These are phyloP conservation scores for Irpex rosettiformis DNA, from an alignment of 1,284 basidiomycete genomes.

Conservation along the genomic window DNA sequence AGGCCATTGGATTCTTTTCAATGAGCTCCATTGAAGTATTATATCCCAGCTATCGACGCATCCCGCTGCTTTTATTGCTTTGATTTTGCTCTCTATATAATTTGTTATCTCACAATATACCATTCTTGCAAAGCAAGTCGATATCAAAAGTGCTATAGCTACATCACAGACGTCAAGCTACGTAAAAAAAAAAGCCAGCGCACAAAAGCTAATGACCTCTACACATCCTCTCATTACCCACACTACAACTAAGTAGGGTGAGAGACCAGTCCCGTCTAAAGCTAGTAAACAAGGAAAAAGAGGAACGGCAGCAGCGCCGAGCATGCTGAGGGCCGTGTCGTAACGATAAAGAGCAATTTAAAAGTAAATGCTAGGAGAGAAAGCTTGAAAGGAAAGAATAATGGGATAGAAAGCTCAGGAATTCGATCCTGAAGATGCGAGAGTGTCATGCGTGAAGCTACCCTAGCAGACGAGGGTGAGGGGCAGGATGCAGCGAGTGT, in stretches of 20 bases:
- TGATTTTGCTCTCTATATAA: too few relatives aligned
- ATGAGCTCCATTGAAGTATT: too few relatives aligned
- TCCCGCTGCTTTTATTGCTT: too few relatives aligned
- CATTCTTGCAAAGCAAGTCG: background rate
- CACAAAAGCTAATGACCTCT: background rate
- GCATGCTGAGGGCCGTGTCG: background rate
- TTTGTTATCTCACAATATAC: too few relatives aligned
- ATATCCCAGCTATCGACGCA: too few relatives aligned
- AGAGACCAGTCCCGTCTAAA: background rate
- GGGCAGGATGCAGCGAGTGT: background rate
- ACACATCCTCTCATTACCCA: background rate
- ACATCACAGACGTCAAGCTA: constrained; percentile 5
- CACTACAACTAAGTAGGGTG: background rate
- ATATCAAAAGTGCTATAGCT: background rate
- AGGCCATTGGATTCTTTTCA: too few relatives aligned
- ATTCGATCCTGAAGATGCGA: background rate
- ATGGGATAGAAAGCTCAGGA: background rate
- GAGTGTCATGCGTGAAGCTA: background rate
- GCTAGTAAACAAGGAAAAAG: background rate
- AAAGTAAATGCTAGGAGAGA: background rate
- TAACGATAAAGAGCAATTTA: background rate
- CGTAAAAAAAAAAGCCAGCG: constrained; percentile 2
- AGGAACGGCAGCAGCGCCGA: background rate
- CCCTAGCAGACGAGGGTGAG: background rate
- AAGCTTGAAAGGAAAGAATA: background rate